These are phyloP conservation scores for Asterophora parasitica DNA, from an alignment of 768 basidiomycete species.

Conservation along the genomic window DNA sequence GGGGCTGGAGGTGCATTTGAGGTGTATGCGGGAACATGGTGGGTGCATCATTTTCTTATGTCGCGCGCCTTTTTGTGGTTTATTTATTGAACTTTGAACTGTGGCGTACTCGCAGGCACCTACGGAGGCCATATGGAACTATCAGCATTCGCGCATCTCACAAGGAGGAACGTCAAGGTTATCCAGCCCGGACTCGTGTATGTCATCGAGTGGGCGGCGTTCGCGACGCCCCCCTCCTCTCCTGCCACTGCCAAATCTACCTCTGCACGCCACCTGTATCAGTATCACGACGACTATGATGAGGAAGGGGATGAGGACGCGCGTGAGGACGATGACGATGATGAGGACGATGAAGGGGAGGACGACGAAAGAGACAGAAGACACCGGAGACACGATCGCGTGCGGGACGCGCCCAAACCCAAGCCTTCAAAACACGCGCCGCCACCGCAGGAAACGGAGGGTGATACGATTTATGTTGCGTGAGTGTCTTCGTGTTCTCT, in stretches of 20 bases:
- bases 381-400: slow-evolving; percentile 35
- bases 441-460: slow-evolving; percentile 17
- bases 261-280: slow-evolving; percentile 14
- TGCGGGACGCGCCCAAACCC: slow-evolving; percentile 4
- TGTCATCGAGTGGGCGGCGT: slow-evolving; percentile 78
- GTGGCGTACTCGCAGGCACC: too few relatives aligned
- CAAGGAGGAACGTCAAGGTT: slow-evolving; percentile 78
- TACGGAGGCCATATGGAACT: slow-evolving; percentile 94
- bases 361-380: slow-evolving; percentile 41
- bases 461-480: slow-evolving; percentile 74
- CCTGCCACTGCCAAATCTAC: slow-evolving; percentile 6
- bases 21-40: slow-evolving; percentile 79
- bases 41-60: slow-evolving; percentile 20
- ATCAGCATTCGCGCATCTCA: slow-evolving; percentile 86
- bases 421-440: slow-evolving; percentile 9
- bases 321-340: slow-evolving; percentile 20
- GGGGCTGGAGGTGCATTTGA: slow-evolving; percentile 67
- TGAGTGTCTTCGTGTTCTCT: too few relatives aligned
- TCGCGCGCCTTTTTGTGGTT: slow-evolving; percentile 1
- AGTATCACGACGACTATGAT: slow-evolving; percentile 5
- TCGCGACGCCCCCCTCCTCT: slow-evolving; percentile 33
- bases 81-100: too few relatives aligned
- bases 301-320: slow-evolving; percentile 9
- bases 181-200: slow-evolving; percentile 90
- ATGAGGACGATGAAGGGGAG: neutral